A percentile compares a stretch with the other conserved stretches of the same genome.
Evolutionary conservation across 176 grass and related monocot genomes (phyloP).

Genomic region (Carex cristatella): DNA sequence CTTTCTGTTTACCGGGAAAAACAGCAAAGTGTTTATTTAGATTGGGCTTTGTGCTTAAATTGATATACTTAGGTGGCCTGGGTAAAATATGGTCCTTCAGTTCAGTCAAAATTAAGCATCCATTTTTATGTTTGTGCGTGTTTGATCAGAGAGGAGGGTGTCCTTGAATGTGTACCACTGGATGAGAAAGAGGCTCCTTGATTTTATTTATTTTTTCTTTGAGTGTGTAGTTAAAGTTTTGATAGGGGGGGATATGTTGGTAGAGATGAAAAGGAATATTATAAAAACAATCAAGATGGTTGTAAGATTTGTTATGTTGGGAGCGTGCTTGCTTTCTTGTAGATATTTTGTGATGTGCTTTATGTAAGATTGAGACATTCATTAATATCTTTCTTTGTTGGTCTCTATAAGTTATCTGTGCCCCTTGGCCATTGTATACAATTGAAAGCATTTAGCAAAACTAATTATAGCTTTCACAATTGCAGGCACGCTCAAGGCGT

Average conservation of each 20-base stretch:
- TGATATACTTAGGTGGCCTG: neutral
- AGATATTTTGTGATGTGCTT: constrained; percentile 13
- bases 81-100: neutral
- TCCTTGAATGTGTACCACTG: neutral
- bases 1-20: constrained; percentile 41
- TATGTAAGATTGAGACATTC: constrained; percentile 1
- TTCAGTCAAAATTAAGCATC: constrained; percentile 1
- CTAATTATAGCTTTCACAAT: neutral
- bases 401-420: neutral
- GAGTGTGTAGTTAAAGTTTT: constrained; percentile 22
- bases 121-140: neutral
- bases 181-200: neutral
- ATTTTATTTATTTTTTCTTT: neutral
- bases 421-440: neutral
- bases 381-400: constrained; percentile 9
- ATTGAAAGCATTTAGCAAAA: neutral
- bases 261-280: constrained; percentile 1
- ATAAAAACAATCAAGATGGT: constrained; percentile 20
- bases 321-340: constrained; percentile 13
- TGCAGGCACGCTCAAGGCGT: neutral
- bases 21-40: constrained; percentile 52
- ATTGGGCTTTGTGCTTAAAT: constrained; percentile 50
- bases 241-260: constrained; percentile 10
- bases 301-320: neutral
- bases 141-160: constrained; percentile 7